These are phyloP conservation scores for Boletus sp. DNA, from an alignment of 768 basidiomycete species.

Conservation along the genomic window DNA sequence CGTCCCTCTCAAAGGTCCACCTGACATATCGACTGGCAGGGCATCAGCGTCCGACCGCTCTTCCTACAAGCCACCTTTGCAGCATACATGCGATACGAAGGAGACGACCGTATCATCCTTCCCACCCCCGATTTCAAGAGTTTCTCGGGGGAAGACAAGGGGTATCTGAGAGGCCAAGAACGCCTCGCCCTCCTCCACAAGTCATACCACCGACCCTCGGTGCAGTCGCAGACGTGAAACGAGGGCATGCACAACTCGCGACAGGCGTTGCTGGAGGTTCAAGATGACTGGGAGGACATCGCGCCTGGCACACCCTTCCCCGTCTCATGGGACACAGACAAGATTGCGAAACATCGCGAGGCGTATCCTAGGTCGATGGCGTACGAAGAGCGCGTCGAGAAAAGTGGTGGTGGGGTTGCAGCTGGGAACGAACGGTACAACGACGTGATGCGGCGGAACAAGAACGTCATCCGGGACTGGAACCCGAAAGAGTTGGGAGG, in stretches of 20 bases:
- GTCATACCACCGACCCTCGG: constrained; percentile 1
- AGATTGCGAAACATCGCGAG: neutral
- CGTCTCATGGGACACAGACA: neutral
- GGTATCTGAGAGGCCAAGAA: neutral
- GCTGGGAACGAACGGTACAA: neutral
- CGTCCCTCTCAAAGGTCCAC: constrained; percentile 1
- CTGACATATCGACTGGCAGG: constrained; percentile 15
- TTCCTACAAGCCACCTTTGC: constrained; percentile 11
- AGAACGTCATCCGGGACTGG: neutral
- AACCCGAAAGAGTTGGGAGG: neutral
- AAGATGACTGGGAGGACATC: neutral
- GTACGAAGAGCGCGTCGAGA: neutral
- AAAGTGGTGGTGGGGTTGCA: neutral
- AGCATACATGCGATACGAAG: constrained; percentile 2
- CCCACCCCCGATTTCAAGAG: neutral
- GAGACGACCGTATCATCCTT: constrained; percentile 2
- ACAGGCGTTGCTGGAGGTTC: neutral
- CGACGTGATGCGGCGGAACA: neutral
- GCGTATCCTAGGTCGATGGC: neutral
- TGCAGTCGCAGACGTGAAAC: constrained; percentile 5
- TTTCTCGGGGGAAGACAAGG: neutral
- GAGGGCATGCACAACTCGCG: neutral
- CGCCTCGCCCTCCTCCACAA: constrained; percentile 6
- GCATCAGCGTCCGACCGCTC: constrained; percentile 12
- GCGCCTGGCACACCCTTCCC: neutral